These are phyloP conservation scores for Calonectria montana DNA, from an alignment of 2,329 filamentous ascomycete genomes.

Conservation along the genomic window DNA sequence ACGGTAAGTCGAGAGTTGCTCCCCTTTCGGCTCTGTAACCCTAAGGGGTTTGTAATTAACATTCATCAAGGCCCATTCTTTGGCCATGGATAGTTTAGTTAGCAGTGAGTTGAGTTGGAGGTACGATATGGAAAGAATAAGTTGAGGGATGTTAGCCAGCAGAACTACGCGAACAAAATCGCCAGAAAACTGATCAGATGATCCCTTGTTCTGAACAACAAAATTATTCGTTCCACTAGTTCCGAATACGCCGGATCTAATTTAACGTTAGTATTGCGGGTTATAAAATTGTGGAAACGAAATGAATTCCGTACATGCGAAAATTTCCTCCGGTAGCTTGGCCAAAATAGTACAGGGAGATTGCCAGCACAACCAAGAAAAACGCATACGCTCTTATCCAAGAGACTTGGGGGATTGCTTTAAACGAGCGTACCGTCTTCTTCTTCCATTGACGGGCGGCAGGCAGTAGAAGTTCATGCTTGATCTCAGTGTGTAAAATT, in stretches of 20 bases:
- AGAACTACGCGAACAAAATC: constrained; percentile 1
- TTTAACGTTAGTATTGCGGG: background rate
- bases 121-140: constrained; percentile 1
- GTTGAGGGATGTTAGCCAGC: constrained; percentile 9
- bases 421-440: background rate
- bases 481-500: background rate
- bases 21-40: constrained; percentile 1
- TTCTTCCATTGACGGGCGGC: constrained; percentile 5
- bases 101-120: background rate
- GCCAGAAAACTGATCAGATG: background rate
- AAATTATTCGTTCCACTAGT: constrained; percentile 6
- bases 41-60: background rate
- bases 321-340: background rate
- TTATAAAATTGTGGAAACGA: background rate
- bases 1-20: background rate
- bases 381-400: background rate
- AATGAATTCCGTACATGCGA: background rate
- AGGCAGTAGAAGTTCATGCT: background rate
- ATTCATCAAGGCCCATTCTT: background rate
- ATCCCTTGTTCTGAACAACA: background rate
- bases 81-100: constrained; percentile 4
- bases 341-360: background rate
- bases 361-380: background rate
- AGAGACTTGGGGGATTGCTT: background rate
- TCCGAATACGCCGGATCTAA: background rate